These are phyloP conservation scores for Colletotrichum higginsianum DNA, from an alignment of 2,329 filamentous ascomycete species.

Conservation along the genomic window DNA sequence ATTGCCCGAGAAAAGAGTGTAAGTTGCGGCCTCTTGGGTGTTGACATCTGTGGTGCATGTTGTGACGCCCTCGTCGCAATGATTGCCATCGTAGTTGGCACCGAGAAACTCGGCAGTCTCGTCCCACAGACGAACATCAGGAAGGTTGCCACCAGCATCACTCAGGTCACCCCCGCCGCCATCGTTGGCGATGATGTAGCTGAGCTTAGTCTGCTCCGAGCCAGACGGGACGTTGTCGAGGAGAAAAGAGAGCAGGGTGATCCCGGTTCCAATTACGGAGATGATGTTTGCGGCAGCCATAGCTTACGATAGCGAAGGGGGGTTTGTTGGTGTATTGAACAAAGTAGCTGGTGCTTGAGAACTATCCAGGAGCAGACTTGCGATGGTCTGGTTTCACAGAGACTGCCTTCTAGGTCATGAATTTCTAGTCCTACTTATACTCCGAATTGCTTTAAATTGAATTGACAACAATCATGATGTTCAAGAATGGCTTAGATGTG, in stretches of 20 bases:
- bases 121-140: conserved; percentile 48
- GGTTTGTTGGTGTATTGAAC: too few species aligned
- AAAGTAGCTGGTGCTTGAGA: too few species aligned
- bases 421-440: too few species aligned
- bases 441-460: too few species aligned
- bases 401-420: too few species aligned
- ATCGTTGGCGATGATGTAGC: conserved; percentile 36
- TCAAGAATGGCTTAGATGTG: too few species aligned
- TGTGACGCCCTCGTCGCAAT: conserved; percentile 43
- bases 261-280: conserved; percentile 26
- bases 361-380: too few species aligned
- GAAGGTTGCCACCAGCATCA: conserved; percentile 47
- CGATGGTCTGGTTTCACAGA: too few species aligned
- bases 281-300: conserved; percentile 24
- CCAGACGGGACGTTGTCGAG: conserved; percentile 9
- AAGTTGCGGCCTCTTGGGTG: conserved; percentile 44
- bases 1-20: conserved; percentile 49
- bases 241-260: conserved; percentile 28
- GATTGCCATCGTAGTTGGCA: conserved; percentile 41
- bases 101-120: conserved; percentile 47
- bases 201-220: conserved; percentile 15
- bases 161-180: conserved; percentile 43
- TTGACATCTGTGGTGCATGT: conserved; percentile 39
- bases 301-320: too few species aligned
- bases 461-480: too few species aligned